phyloP scores from a whole-genome alignment of 1,139 yeast species.

The Suhomyces anneliseae region DNA sequence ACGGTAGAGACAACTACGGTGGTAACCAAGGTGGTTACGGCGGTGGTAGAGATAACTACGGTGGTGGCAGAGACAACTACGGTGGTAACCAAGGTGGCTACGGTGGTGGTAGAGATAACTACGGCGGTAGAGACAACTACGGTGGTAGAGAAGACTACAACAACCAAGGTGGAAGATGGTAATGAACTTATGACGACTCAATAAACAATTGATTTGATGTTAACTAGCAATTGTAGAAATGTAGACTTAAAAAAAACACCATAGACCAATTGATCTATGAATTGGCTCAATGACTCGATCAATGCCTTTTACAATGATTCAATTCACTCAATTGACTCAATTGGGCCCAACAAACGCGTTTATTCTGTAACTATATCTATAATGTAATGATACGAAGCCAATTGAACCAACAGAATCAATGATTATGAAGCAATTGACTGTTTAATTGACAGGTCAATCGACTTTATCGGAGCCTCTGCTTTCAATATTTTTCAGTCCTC shows the following conservation, averaged over 20 bases:
- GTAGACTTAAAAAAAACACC: too few relatives aligned
- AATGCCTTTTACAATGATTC: too few relatives aligned
- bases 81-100: slow-evolving; percentile 9
- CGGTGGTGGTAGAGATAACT: slow-evolving; percentile 13
- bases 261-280: too few relatives aligned
- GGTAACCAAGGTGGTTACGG: slow-evolving; percentile 11
- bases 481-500: slow-evolving; percentile 20
- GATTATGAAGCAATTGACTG: too few relatives aligned
- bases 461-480: slow-evolving; percentile 31
- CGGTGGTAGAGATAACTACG: slow-evolving; percentile 8
- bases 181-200: not conserved
- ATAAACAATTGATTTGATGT: not conserved
- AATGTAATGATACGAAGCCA: too few relatives aligned
- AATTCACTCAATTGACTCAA: too few relatives aligned
- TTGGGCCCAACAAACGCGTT: too few relatives aligned
- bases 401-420: too few relatives aligned
- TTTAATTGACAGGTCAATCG: slow-evolving; percentile 14
- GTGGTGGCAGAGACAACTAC: slow-evolving; percentile 12
- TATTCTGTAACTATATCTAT: too few relatives aligned
- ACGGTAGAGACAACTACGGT: slow-evolving; percentile 13
- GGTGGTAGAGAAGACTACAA: slow-evolving; percentile 9
- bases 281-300: not conserved
- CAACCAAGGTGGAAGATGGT: slow-evolving; percentile 10
- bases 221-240: not conserved
- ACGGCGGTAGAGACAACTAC: slow-evolving; percentile 8